phyloP scores from a whole-genome alignment of 768 basidiomycete genomes.

The Boletus subparvulus region DNA sequence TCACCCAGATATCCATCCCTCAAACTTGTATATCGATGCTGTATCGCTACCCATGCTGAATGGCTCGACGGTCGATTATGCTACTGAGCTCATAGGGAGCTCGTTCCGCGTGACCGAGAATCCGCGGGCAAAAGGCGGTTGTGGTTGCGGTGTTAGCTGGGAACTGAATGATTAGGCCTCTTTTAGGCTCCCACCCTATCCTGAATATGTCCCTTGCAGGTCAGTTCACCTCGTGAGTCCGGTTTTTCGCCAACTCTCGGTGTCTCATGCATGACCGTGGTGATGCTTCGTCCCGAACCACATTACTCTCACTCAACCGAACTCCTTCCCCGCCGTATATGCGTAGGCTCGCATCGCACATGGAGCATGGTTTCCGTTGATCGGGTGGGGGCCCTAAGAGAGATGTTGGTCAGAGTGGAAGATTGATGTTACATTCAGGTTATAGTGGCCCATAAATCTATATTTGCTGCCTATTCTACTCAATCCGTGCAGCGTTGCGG shows the following conservation, averaged over 20 bases:
- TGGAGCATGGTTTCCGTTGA: too few relatives aligned
- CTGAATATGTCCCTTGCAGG: background rate
- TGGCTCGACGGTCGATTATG: constrained; percentile 86
- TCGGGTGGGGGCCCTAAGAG: too few relatives aligned
- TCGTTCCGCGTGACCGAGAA: constrained; percentile 83
- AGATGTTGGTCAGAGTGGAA: too few relatives aligned
- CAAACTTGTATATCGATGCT: constrained; percentile 81
- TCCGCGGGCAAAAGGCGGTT: constrained; percentile 89
- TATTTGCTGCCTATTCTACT: too few relatives aligned
- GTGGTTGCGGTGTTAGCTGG: constrained; percentile 97
- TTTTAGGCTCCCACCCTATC: background rate
- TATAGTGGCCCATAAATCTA: too few relatives aligned
- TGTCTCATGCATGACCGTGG: background rate
- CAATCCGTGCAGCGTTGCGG: too few relatives aligned
- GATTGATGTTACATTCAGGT: too few relatives aligned
- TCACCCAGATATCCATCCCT: constrained; percentile 68
- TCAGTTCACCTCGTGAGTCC: background rate
- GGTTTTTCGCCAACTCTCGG: background rate
- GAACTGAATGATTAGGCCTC: constrained; percentile 30
- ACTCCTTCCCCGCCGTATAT: too few relatives aligned
- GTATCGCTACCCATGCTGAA: constrained; percentile 83
- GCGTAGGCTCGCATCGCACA: too few relatives aligned
- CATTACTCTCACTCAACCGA: too few relatives aligned
- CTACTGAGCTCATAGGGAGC: constrained; percentile 93
- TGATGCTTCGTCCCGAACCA: background rate